phyloP scores from a whole-genome alignment of 2,329 filamentous ascomycete species.

The Gnomoniopsis sp. region DNA sequence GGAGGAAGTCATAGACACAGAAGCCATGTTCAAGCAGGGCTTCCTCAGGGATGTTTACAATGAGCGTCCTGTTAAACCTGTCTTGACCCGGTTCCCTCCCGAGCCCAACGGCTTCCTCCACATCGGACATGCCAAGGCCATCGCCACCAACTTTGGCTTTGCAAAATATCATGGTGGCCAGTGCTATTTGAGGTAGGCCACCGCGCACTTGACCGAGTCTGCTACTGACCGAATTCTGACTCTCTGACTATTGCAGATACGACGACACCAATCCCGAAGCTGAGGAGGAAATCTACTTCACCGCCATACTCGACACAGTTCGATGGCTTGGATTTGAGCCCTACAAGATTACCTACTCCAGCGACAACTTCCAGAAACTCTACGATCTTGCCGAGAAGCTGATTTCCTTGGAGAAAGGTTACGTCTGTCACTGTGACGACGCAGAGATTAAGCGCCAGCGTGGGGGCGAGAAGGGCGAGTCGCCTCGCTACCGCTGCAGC shows the following conservation, averaged over 20 bases:
- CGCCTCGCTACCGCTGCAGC: slow-evolving; percentile 72
- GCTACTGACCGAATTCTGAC: background rate
- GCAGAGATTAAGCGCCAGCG: slow-evolving; percentile 83
- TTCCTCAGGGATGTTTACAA: slow-evolving; percentile 72
- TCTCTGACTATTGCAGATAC: slow-evolving; percentile 65
- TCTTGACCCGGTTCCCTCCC: slow-evolving; percentile 73
- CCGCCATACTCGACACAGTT: slow-evolving; percentile 84
- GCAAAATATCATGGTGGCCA: slow-evolving; percentile 78
- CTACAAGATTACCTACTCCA: slow-evolving; percentile 76
- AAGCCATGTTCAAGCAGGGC: slow-evolving; percentile 76
- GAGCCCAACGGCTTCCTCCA: slow-evolving; percentile 94
- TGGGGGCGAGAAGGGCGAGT: slow-evolving; percentile 68
- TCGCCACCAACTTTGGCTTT: slow-evolving; percentile 95
- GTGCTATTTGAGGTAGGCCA: slow-evolving; percentile 15
- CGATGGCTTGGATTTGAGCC: slow-evolving; percentile 83
- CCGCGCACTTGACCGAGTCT: background rate
- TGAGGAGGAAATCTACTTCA: slow-evolving; percentile 87
- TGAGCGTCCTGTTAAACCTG: slow-evolving; percentile 58
- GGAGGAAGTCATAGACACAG: slow-evolving; percentile 41
- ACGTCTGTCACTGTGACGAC: slow-evolving; percentile 86
- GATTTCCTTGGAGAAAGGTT: slow-evolving; percentile 66
- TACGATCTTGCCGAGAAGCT: slow-evolving; percentile 88
- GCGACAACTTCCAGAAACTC: slow-evolving; percentile 83
- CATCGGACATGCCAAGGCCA: slow-evolving; percentile 92
- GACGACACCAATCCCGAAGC: slow-evolving; percentile 96